Percentiles rank a stretch among this genome's conserved stretches.
Conservation (phyloP, 257 asterid genomes). For the Penstemon eatonii region DNA sequence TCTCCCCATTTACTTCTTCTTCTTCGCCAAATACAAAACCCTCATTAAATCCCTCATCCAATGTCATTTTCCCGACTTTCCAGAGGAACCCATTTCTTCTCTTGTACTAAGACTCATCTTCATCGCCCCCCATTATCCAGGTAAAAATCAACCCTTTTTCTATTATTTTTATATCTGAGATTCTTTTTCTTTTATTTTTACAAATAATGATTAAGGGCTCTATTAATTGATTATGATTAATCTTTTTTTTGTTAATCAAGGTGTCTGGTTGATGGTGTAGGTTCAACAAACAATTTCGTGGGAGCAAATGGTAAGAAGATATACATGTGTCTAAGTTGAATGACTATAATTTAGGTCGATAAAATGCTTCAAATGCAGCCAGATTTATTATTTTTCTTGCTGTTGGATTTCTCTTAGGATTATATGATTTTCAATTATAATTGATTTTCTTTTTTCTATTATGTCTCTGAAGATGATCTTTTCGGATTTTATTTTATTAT, state of each 20-base stretch:
- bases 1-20: too few relatives aligned
- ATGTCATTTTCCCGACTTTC: slow-evolving; percentile 57
- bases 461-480: too few relatives aligned
- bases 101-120: slow-evolving; percentile 27
- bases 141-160: slow-evolving; percentile 21
- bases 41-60: too few relatives aligned
- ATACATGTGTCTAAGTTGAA: slow-evolving; percentile 35
- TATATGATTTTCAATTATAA: too few relatives aligned
- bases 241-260: slow-evolving; percentile 24
- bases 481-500: not conserved
- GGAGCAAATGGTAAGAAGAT: slow-evolving; percentile 29
- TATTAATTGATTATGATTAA: too few relatives aligned
- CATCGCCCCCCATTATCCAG: slow-evolving; percentile 43
- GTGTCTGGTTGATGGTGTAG: slow-evolving; percentile 29
- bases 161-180: not conserved
- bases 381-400: too few relatives aligned
- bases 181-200: too few relatives aligned
- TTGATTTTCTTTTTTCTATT: too few relatives aligned
- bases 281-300: slow-evolving; percentile 29
- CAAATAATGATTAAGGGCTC: too few relatives aligned
- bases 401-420: too few relatives aligned
- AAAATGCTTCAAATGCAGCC: slow-evolving; percentile 50
- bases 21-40: too few relatives aligned
- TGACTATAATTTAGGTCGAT: slow-evolving; percentile 39
- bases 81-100: slow-evolving; percentile 39